Percentiles rank a stretch among this genome's conserved stretches.
Conservation (phyloP, 177 flowering plant genomes). For the Tripterygium wilfordii region DNA sequence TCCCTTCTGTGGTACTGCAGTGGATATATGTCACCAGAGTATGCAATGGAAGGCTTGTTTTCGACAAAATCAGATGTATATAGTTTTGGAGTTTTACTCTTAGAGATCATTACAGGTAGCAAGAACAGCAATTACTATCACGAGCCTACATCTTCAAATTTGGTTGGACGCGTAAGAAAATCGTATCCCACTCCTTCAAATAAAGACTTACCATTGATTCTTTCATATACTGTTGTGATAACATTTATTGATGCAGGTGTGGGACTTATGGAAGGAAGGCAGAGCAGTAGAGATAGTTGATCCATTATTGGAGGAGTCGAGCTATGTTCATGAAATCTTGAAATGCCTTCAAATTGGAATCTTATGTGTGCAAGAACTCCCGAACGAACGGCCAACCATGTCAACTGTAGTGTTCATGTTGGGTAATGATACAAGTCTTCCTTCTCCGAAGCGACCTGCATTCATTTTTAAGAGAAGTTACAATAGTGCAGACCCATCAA, state of each 20-base stretch:
- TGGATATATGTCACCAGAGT: conserved; percentile 49
- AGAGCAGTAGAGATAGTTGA: conserved; percentile 18
- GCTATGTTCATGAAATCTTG: conserved; percentile 7
- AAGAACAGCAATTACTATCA: conserved; percentile 22
- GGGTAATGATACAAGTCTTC: conserved; percentile 3
- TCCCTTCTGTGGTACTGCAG: conserved; percentile 10
- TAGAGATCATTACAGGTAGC: conserved; percentile 32
- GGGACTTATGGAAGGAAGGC: conserved; percentile 23
- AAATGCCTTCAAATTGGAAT: conserved; percentile 33
- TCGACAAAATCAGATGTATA: conserved; percentile 41
- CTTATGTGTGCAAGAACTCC: conserved; percentile 31
- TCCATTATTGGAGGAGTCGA: conserved; percentile 9
- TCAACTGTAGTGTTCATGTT: conserved; percentile 26
- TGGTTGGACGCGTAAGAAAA: conserved; percentile 32
- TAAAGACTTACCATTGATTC: neutral
- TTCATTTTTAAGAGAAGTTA: conserved; percentile 8
- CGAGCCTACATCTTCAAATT: conserved; percentile 10
- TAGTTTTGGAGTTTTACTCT: conserved; percentile 35
- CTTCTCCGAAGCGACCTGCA: conserved; percentile 27
- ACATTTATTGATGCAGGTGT: conserved; percentile 7
- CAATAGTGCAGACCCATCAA: conserved; percentile 4
- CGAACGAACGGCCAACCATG: conserved; percentile 26
- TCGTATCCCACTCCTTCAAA: neutral
- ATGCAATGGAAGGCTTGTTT: conserved; percentile 35
- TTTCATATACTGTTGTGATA: neutral